Percentiles rank a stretch among this genome's conserved stretches.
These are phyloP conservation scores for Paecilomyces sp. DNA, from an alignment of 2,329 filamentous ascomycete species.

Conservation along the genomic window DNA sequence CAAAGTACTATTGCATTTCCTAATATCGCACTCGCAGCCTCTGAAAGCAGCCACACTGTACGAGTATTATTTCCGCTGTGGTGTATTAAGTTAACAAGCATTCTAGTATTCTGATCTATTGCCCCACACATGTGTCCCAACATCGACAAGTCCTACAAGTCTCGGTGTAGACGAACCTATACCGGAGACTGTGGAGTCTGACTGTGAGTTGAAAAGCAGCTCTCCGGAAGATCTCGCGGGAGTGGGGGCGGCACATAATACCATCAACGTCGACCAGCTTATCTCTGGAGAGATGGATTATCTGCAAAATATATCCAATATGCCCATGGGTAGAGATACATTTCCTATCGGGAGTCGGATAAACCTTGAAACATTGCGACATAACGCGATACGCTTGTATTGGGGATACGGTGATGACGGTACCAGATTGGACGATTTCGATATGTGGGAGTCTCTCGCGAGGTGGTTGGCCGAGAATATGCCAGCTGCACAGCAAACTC, in stretches of 20 bases:
- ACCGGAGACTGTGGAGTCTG: not conserved
- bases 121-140: not conserved
- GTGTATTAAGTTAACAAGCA: not conserved
- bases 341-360: not conserved
- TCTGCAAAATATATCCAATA: not conserved
- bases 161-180: not conserved
- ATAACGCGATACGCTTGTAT: not conserved
- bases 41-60: not conserved
- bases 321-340: not conserved
- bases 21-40: not conserved
- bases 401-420: not conserved
- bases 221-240: not conserved
- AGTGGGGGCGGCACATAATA: not conserved
- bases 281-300: not conserved
- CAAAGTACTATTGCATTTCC: not conserved
- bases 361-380: not conserved
- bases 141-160: not conserved
- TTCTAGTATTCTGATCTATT: not conserved
- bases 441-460: not conserved
- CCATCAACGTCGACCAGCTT: not conserved
- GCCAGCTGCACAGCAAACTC: not conserved
- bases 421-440: not conserved
- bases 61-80: not conserved
- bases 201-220: not conserved
- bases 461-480: not conserved